Base-by-base conservation (phyloP, 306 rosid genomes). In the Gillenia trifoliata region DNA sequence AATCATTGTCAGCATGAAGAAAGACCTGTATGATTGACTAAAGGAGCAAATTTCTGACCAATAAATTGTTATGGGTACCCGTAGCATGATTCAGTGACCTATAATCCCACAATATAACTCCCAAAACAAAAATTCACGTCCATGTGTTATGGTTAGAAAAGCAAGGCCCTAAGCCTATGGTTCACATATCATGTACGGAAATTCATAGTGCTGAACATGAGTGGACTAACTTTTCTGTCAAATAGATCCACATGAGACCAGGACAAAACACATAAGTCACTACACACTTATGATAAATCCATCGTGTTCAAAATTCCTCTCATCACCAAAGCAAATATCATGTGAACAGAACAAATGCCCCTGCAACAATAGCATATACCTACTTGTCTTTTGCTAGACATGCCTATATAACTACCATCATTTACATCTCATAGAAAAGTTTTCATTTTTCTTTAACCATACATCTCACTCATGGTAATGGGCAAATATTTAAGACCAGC, bases 1-100 rank as follows among this genome's bases (percentile, higher is more conserved):
- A 66, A 80, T 60, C 69, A 77, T 68, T 82, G 71, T 72, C 81
- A 81, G 75, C 22, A 52, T 60, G 49, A 71, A 31, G 70, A 78
- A 56, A 61, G 70, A 73, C 41, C 63, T 79, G 30, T 59, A 59
- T 2, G 10, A 59, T 12, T 15, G 31, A 59, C 30, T 5, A 26
- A 26, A 59, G 64, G 64, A 59, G 34, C 30, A 26, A 26, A 59
- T 15, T 29, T 29, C 22, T 17, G 3, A 1, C 20, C 8, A 47
- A 47, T 47, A 47, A 45, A 15, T 47, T 4, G 52, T 47, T 29
- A 7, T 4, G 4, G 16, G 33, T 52, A 52, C 23, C 23, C 3
- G 4, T 30, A 29, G 34, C 10, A 15, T 33, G 26, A 33, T 34
- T 13, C 34, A 54, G 64, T 13, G 31, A 71, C 52, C 65, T 59